phyloP scores from a whole-genome alignment of 306 rosid species.

The Lathyrus sativus region DNA sequence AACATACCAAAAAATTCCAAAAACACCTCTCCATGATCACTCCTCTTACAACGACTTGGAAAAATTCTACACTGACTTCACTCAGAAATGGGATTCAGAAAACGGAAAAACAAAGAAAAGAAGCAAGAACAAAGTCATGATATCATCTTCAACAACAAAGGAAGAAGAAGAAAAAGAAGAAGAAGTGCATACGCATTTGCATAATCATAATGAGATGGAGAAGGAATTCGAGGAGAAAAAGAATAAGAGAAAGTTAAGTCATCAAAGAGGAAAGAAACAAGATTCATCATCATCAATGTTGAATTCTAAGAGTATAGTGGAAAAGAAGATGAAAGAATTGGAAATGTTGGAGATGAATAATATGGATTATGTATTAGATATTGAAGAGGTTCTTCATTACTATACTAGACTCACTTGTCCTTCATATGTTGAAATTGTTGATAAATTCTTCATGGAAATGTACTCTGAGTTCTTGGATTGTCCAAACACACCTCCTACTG shows the following conservation, averaged over 20 bases:
- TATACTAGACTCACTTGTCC: slow-evolving; percentile 84
- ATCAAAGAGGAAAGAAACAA: slow-evolving; percentile 31
- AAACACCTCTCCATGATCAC: slow-evolving; percentile 39
- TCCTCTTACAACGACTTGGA: slow-evolving; percentile 48
- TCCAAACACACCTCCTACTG: slow-evolving; percentile 32
- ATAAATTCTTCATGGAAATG: slow-evolving; percentile 74
- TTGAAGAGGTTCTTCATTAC: slow-evolving; percentile 86
- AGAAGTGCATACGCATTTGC: slow-evolving; percentile 24
- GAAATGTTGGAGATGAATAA: slow-evolving; percentile 68
- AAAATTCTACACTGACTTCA: slow-evolving; percentile 55
- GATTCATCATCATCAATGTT: slow-evolving; percentile 26
- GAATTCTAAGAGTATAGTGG: slow-evolving; percentile 40
- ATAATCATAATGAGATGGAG: slow-evolving; percentile 29
- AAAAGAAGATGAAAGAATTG: slow-evolving; percentile 72
- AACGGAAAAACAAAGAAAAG: slow-evolving; percentile 36
- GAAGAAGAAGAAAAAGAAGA: slow-evolving; percentile 39
- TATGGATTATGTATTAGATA: slow-evolving; percentile 75
- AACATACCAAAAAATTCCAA: slow-evolving; percentile 68
- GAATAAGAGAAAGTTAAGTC: slow-evolving; percentile 23
- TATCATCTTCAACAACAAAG: slow-evolving; percentile 36
- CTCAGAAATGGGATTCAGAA: slow-evolving; percentile 46
- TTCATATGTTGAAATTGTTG: slow-evolving; percentile 71
- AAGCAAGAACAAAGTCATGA: slow-evolving; percentile 33
- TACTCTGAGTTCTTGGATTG: slow-evolving; percentile 52
- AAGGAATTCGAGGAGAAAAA: slow-evolving; percentile 23